Percentiles rank a stretch among this genome's conserved stretches.
phyloP scores from a whole-genome alignment of 2,329 filamentous ascomycete genomes.

The Penicillium sp. region DNA sequence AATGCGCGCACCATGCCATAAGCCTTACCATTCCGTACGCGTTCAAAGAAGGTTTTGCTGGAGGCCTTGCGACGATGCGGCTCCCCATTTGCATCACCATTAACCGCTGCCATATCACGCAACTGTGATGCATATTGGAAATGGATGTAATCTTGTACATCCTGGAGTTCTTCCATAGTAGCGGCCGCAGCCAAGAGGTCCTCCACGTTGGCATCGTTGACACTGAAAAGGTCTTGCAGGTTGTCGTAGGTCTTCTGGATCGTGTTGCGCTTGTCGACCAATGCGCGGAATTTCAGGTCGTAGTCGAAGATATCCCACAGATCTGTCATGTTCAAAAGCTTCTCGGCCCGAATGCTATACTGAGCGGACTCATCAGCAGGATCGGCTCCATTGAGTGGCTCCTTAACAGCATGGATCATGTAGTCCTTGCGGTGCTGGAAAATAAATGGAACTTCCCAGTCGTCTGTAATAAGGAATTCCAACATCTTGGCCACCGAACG shows the following conservation, averaged over 20 bases:
- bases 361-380: slow-evolving; percentile 67
- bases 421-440: slow-evolving; percentile 99
- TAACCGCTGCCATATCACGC: slow-evolving; percentile 70
- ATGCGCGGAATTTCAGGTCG: slow-evolving; percentile 90
- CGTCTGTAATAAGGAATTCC: slow-evolving; percentile 91
- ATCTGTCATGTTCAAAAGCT: slow-evolving; percentile 86
- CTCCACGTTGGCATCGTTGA: slow-evolving; percentile 73
- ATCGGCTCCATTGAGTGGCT: slow-evolving; percentile 60
- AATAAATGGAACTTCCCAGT: slow-evolving; percentile 94
- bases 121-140: slow-evolving; percentile 86
- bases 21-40: slow-evolving; percentile 74
- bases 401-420: slow-evolving; percentile 80
- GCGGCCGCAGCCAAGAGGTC: slow-evolving; percentile 76
- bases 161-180: slow-evolving; percentile 93
- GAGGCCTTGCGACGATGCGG: slow-evolving; percentile 79
- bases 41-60: slow-evolving; percentile 76
- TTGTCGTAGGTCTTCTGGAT: slow-evolving; percentile 77
- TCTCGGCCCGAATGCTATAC: slow-evolving; percentile 74
- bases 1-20: slow-evolving; percentile 84
- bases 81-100: slow-evolving; percentile 59
- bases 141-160: slow-evolving; percentile 93
- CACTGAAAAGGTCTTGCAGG: slow-evolving; percentile 63
- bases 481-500: slow-evolving; percentile 87
- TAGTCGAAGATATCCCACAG: slow-evolving; percentile 93
- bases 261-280: slow-evolving; percentile 86